Evolutionary conservation across 2,329 filamentous ascomycete species (phyloP).

Genomic region (Grosmannia serpens): DNA sequence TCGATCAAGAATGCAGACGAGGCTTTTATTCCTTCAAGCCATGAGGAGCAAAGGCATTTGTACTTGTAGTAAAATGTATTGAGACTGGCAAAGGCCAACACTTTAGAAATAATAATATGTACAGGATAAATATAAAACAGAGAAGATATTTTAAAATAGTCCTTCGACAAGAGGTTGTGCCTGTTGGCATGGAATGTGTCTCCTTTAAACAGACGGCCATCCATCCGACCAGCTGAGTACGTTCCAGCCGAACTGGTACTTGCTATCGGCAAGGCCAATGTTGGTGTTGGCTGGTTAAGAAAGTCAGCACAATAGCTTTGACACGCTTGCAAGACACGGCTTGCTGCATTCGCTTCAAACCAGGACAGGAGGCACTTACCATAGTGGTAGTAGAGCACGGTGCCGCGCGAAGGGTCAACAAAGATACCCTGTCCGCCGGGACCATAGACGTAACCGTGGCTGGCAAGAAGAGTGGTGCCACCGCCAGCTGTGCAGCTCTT

Average conservation of each 20-base stretch:
- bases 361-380: neutral
- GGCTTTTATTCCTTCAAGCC: too few relatives aligned
- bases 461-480: conserved; percentile 45
- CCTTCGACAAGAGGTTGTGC: too few relatives aligned
- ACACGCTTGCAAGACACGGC: neutral
- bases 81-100: too few relatives aligned
- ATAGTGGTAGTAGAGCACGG: conserved; percentile 48
- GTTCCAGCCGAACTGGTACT: conserved; percentile 1
- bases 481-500: conserved; percentile 41
- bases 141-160: too few relatives aligned
- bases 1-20: too few relatives aligned
- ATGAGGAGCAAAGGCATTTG: too few relatives aligned
- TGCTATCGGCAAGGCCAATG: neutral
- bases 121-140: too few relatives aligned
- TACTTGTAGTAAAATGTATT: too few relatives aligned
- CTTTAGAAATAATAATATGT: too few relatives aligned
- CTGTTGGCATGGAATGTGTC: neutral
- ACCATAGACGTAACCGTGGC: conserved; percentile 46
- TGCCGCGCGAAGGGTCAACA: conserved; percentile 33
- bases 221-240: neutral
- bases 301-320: neutral
- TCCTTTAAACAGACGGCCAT: neutral
- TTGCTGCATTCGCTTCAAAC: neutral
- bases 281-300: neutral
- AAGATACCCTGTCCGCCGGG: conserved; percentile 52